Conservation (phyloP, 2,329 filamentous ascomycete species). For the Hypoxylon sp. region DNA sequence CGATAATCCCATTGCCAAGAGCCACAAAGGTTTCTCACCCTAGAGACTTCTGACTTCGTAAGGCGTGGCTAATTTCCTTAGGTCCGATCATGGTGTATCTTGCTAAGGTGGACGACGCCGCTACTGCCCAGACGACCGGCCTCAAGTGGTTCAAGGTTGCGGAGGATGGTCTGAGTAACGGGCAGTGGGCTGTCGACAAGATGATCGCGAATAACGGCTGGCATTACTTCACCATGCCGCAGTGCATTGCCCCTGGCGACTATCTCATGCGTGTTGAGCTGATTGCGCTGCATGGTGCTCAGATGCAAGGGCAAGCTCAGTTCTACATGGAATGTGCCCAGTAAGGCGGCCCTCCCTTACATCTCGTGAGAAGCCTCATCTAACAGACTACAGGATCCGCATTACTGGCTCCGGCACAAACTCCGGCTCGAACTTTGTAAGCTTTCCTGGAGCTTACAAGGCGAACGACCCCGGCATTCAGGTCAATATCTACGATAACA, state of each 20-base stretch:
- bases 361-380: not conserved
- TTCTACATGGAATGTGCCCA: slow-evolving; percentile 57
- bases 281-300: slow-evolving; percentile 56
- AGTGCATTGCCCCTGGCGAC: slow-evolving; percentile 55
- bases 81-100: slow-evolving; percentile 64
- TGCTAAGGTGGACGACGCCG: slow-evolving; percentile 62
- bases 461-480: slow-evolving; percentile 53
- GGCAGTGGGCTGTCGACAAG: slow-evolving; percentile 63
- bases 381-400: slow-evolving; percentile 41
- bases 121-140: slow-evolving; percentile 54
- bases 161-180: slow-evolving; percentile 54
- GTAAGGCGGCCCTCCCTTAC: slow-evolving; percentile 23
- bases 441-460: slow-evolving; percentile 55
- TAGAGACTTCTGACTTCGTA: no score
- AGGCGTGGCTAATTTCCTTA: slow-evolving; percentile 42
- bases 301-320: slow-evolving; percentile 52
- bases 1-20: slow-evolving; percentile 62
- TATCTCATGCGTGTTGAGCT: slow-evolving; percentile 60
- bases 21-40: slow-evolving; percentile 58
- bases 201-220: slow-evolving; percentile 61
- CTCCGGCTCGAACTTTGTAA: slow-evolving; percentile 47
- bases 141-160: slow-evolving; percentile 66
- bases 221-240: slow-evolving; percentile 57
- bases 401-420: slow-evolving; percentile 52
- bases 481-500: slow-evolving; percentile 52